Evolutionary conservation across 2,329 filamentous ascomycete genomes (phyloP), one percentile per base, ranked within the genome.

Genomic region (Exophiala sideris): DNA sequence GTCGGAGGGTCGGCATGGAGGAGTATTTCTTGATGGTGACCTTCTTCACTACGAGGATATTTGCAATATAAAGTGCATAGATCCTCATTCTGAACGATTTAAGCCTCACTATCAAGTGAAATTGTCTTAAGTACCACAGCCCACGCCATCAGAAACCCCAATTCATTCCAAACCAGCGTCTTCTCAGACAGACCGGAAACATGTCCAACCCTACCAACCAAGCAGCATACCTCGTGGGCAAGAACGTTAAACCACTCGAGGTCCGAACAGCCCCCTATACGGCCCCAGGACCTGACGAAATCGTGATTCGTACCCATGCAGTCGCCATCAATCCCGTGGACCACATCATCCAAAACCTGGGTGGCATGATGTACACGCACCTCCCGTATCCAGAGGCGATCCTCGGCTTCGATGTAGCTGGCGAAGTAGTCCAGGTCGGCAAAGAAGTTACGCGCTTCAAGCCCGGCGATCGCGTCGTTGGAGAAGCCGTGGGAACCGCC

Each of bases 351-450:
- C 68, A 73, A 36, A 65, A 61, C 40, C 36, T 35, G 1, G 57
- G 54, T 8, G 34, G 50, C 36, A 35, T 59, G 16, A n/a, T 67
- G 8, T 49, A 67, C 5, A 63, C 68, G 44, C 60, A 64, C 7
- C 51, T 67, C 20, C 56, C 64, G 12, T 73, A 72, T 51, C 71
- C 71, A 1, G 24, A 29, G 7, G 62, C 61, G 10, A 65, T 73
- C 33, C 60, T 73, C 33, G 76, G 76, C 9, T 63, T 59, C 8
- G 76, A 78, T 58, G 66, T 76, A 11, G 73, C 75, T 1, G 76
- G 76, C 10, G 71, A 75, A 59, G 68, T 79, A 2, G 61, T 73
- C 20, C 73, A 76, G 57, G 67, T 79, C 5, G 77, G 76, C 2
- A 65, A 70, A n/a, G 67, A 66, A 6, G 76, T 79, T 4, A 70